phyloP scores from a whole-genome alignment of 148 eudicot species.

The Amaranthus palmeri region DNA sequence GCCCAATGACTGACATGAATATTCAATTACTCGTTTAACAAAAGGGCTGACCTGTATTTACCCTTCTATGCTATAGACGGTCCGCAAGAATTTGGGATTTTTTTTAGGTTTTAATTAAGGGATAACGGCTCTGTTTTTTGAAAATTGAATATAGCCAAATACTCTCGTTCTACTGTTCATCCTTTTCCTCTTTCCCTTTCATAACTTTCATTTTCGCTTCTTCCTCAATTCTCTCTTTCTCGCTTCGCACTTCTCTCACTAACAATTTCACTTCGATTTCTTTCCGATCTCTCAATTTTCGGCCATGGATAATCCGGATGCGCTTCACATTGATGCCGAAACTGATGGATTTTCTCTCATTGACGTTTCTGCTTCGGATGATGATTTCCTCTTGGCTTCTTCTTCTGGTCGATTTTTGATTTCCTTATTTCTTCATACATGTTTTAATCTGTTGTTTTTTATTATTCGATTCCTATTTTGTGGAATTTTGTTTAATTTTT shows the following conservation, averaged over 20 bases:
- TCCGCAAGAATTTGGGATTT: no score
- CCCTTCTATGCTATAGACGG: no score
- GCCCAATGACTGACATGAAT: no score
- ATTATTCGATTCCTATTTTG: neutral
- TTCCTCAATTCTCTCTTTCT: neutral
- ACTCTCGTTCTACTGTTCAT: neutral
- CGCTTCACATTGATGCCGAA: constrained; percentile 7
- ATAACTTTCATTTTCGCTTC: neutral
- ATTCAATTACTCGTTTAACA: no score
- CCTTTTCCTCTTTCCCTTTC: neutral
- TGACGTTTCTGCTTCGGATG: constrained; percentile 29
- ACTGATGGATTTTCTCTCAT: constrained; percentile 32
- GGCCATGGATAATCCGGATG: constrained; percentile 24
- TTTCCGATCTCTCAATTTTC: neutral
- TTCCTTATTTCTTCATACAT: neutral
- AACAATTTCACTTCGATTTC: no score
- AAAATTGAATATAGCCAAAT: no score
- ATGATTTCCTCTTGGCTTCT: constrained; percentile 35
- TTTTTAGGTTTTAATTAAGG: no score
- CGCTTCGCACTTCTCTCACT: no score
- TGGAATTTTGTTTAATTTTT: neutral
- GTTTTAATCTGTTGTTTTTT: neutral
- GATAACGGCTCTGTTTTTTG: no score
- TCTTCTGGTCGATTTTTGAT: constrained; percentile 19
- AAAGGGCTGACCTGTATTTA: no score